Evolutionary conservation across 2,329 filamentous ascomycete genomes (phyloP).

Genomic region (Colletotrichum navitas): DNA sequence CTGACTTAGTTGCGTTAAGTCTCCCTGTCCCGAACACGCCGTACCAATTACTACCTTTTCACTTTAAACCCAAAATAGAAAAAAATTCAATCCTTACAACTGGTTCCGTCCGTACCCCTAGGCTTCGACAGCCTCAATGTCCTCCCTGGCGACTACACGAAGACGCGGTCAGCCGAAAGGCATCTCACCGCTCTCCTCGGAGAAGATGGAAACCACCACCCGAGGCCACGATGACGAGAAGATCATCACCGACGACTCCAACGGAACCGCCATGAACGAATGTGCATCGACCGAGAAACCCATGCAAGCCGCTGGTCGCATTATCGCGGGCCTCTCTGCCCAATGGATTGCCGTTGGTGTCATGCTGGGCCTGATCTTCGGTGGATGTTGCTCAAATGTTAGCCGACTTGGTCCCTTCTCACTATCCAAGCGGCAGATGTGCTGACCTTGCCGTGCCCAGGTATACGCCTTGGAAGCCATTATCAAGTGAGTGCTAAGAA

Average conservation of each 20-base stretch:
- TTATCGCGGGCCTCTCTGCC: constrained; percentile 70
- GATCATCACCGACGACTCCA: background rate
- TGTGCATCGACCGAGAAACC: constrained; percentile 24
- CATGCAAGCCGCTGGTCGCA: constrained; percentile 56
- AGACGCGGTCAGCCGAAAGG: constrained; percentile 46
- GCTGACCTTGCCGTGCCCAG: constrained; percentile 57
- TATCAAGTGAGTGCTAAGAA: constrained; percentile 76
- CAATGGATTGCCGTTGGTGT: constrained; percentile 72
- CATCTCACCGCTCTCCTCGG: constrained; percentile 33
- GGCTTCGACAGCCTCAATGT: constrained; percentile 49
- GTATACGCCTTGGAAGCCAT: constrained; percentile 97
- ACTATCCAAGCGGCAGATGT: background rate
- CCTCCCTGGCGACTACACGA: constrained; percentile 62
- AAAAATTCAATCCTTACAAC: constrained; percentile 9
- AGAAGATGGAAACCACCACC: constrained; percentile 37
- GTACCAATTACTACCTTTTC: background rate
- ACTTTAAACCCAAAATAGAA: constrained; percentile 3
- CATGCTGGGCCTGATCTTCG: constrained; percentile 91
- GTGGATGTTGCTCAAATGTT: constrained; percentile 92
- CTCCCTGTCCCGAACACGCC: constrained; percentile 15
- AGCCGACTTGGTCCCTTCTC: constrained; percentile 56
- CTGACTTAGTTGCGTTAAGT: constrained; percentile 6
- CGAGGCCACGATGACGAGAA: constrained; percentile 21
- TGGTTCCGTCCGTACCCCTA: background rate
- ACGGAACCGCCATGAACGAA: constrained; percentile 19